Evolutionary conservation across 495 filamentous ascomycete genomes (phyloP), one percentile per base, ranked within the genome.

Genomic region (Usnea hakonensis): DNA sequence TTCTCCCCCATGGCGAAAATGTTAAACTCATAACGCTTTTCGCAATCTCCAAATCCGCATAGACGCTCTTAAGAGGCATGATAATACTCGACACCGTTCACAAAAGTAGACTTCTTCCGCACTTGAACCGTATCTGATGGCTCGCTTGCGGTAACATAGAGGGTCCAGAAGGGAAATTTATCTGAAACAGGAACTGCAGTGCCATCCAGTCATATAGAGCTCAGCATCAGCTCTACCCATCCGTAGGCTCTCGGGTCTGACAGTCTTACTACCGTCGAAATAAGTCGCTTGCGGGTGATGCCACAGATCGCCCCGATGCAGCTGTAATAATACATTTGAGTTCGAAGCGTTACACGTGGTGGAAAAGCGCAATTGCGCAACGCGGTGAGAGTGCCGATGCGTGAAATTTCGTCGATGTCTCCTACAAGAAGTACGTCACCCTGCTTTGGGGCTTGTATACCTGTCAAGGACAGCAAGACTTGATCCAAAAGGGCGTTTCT

Each of bases 271-370:
- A n/a, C 78, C 78, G 44, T 75, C 66, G 62, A 78, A 84, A 40
- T 74, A 78, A 0, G 80, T 83, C 0, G 78, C 81, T 67, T 83
- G 81, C 21, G 81, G 81, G 57, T 83, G 80, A 19, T 74, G 66
- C 81, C 81, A 84, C 57, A 81, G 73, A 21, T 70, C 33, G 14
- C 75, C 77, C 17, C 67, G 69, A 59, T 82, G 80, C 81, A 84
- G 61, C 70, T 74, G 70, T 84, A 84, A 66, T 83, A 81, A 67
- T 83, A 83, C 67, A 80, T 81, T n/a, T 73, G 68, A 33, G 70
- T 77, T 23, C 75, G 67, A 26, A 84, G 76, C 5, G 81, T 84
- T 32, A 81, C 70, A 13, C 81, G 77, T 14, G 73, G 74, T 2
- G 81, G 80, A 71, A 82, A 81, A 14, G 58, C 63, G 69, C 81